A percentile compares a stretch with the other conserved stretches of the same genome.
Evolutionary conservation across 2,329 filamentous ascomycete species (phyloP).

Genomic region (Hymenotorrendiella dingleyae): DNA sequence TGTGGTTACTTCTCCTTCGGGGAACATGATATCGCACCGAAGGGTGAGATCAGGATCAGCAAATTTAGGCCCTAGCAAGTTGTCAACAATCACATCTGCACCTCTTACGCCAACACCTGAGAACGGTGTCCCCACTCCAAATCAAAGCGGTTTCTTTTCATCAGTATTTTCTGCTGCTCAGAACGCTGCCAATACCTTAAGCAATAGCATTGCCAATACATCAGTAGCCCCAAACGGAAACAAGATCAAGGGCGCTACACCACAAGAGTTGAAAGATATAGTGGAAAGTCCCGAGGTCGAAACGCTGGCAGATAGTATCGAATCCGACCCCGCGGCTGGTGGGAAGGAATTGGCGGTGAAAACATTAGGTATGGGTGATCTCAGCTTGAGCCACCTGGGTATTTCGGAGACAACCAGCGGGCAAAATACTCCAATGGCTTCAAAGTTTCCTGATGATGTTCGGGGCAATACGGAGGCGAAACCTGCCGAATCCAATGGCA

Average conservation of each 20-base stretch:
- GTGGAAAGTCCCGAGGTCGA: conserved; percentile 28
- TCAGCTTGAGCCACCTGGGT: conserved; percentile 84
- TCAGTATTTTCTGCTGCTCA: conserved; percentile 90
- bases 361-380: conserved; percentile 80
- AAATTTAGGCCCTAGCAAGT: conserved; percentile 64
- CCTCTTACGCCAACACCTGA: conserved; percentile 75
- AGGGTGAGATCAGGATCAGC: conserved; percentile 51
- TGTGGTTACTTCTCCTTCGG: conserved; percentile 57
- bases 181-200: conserved; percentile 75
- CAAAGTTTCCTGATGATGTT: conserved; percentile 44
- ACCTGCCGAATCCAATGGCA: background rate
- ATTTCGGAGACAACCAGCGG: conserved; percentile 57
- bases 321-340: conserved; percentile 31
- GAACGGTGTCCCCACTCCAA: conserved; percentile 45
- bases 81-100: conserved; percentile 68
- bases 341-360: conserved; percentile 74
- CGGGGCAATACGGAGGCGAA: conserved; percentile 22
- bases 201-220: conserved; percentile 66
- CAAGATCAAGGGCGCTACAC: conserved; percentile 34
- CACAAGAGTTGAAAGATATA: conserved; percentile 28
- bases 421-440: conserved; percentile 49
- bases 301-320: conserved; percentile 30
- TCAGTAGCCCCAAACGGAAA: conserved; percentile 48
- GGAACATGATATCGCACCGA: conserved; percentile 70
- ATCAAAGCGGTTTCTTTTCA: conserved; percentile 77